Evolutionary conservation across 495 filamentous ascomycete species (phyloP).

Genomic region (Articulospora tetracladia): DNA sequence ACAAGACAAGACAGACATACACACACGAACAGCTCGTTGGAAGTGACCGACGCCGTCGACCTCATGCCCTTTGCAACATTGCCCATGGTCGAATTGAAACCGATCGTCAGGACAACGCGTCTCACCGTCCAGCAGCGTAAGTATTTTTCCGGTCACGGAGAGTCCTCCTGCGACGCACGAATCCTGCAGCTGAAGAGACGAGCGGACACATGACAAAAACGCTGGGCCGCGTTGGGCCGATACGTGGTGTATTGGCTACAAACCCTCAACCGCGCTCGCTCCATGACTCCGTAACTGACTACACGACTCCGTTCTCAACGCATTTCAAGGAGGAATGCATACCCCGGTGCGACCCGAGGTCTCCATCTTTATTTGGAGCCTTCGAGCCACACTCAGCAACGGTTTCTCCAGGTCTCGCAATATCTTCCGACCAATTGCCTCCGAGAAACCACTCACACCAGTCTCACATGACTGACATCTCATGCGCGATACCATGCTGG

Average conservation of each 20-base stretch:
- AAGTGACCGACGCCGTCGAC: no score
- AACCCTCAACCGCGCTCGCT: not conserved
- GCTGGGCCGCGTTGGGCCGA: constrained; percentile 15
- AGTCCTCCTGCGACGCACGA: not conserved
- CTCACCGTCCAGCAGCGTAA: not conserved
- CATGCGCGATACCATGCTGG: constrained; percentile 23
- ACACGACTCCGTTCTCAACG: not conserved
- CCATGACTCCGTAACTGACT: not conserved
- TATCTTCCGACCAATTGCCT: constrained; percentile 17
- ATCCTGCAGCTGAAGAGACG: not conserved
- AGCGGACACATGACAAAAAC: constrained; percentile 16
- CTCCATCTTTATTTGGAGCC: not conserved
- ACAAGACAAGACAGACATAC: no score
- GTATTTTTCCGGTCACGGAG: constrained; percentile 10
- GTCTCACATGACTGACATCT: constrained; percentile 25
- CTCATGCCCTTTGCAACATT: no score
- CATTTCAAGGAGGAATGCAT: not conserved
- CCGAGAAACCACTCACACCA: constrained; percentile 15
- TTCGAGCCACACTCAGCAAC: constrained; percentile 3
- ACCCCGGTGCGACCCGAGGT: not conserved
- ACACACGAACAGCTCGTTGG: no score
- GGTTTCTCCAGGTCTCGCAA: constrained; percentile 17
- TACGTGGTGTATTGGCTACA: constrained; percentile 21
- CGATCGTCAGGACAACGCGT: not conserved
- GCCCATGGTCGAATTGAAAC: not conserved